phyloP scores from a whole-genome alignment of 495 filamentous ascomycete species.

The Aeminium ludgeri region DNA sequence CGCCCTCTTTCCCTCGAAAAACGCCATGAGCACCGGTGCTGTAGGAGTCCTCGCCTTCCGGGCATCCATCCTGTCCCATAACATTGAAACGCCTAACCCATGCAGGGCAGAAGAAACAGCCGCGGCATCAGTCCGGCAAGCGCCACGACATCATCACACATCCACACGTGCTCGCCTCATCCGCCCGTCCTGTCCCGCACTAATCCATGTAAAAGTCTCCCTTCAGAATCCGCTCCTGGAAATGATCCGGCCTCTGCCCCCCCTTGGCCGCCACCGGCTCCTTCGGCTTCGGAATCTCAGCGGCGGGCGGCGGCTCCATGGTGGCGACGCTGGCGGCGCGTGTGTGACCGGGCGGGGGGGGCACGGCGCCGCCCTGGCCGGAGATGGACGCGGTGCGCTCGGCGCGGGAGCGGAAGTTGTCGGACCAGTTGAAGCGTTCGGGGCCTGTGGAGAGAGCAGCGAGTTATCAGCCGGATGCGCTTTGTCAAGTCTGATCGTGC shows the following conservation, averaged over 20 bases:
- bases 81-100: background rate
- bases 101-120: background rate
- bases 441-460: constrained; percentile 47
- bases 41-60: background rate
- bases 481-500: too few species aligned
- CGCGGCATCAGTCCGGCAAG: background rate
- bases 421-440: constrained; percentile 87
- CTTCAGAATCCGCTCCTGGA: constrained; percentile 91
- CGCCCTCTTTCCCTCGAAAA: background rate
- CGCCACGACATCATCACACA: background rate
- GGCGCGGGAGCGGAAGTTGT: constrained; percentile 76
- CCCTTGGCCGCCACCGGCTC: too few species aligned
- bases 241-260: constrained; percentile 68
- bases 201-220: constrained; percentile 98
- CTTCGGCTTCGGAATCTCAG: constrained; percentile 45
- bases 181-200: background rate
- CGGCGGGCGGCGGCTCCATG: constrained; percentile 42
- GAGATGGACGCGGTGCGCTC: constrained; percentile 62
- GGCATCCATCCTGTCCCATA: background rate
- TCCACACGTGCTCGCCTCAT: background rate
- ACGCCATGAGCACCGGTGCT: background rate
- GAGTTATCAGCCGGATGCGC: too few species aligned
- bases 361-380: constrained; percentile 22
- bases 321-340: constrained; percentile 41
- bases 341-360: constrained; percentile 19